These are phyloP conservation scores for Excoecaria cochinchinensis DNA, from an alignment of 345 rosid species.

Conservation along the genomic window DNA sequence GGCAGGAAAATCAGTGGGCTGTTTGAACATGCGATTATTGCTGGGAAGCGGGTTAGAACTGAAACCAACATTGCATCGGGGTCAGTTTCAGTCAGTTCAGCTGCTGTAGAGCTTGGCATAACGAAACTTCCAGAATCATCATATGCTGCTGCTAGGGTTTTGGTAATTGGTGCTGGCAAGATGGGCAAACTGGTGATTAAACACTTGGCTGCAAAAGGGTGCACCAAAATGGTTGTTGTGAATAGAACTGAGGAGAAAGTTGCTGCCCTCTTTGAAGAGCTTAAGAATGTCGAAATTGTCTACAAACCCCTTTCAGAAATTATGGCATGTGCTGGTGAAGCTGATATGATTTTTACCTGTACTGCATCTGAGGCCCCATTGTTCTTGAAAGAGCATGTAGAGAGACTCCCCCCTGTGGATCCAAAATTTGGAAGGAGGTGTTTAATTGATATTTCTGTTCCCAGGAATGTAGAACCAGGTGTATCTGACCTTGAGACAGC, in stretches of 20 bases:
- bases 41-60: slow-evolving; percentile 27
- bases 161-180: slow-evolving; percentile 30
- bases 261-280: slow-evolving; percentile 18
- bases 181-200: slow-evolving; percentile 32
- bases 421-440: slow-evolving; percentile 6
- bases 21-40: slow-evolving; percentile 29
- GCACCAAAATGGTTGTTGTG: slow-evolving; percentile 22
- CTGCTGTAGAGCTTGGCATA: slow-evolving; percentile 28
- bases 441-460: slow-evolving; percentile 28
- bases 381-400: slow-evolving; percentile 19
- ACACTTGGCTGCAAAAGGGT: slow-evolving; percentile 29
- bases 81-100: slow-evolving; percentile 32
- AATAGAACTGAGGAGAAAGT: slow-evolving; percentile 29
- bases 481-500: slow-evolving; percentile 19
- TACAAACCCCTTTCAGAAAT: slow-evolving; percentile 28
- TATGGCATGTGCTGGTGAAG: slow-evolving; percentile 19
- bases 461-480: slow-evolving; percentile 26
- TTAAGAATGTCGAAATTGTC: slow-evolving; percentile 18
- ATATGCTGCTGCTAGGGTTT: slow-evolving; percentile 11
- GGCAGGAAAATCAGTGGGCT: slow-evolving; percentile 26
- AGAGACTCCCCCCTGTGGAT: slow-evolving; percentile 11
- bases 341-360: slow-evolving; percentile 28
- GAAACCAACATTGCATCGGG: slow-evolving; percentile 29
- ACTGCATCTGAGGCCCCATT: slow-evolving; percentile 28
- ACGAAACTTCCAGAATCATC: slow-evolving; percentile 22